Evolutionary conservation across 306 rosid species (phyloP), one percentile per base, ranked within the genome.

Genomic region (Prunus salicina): DNA sequence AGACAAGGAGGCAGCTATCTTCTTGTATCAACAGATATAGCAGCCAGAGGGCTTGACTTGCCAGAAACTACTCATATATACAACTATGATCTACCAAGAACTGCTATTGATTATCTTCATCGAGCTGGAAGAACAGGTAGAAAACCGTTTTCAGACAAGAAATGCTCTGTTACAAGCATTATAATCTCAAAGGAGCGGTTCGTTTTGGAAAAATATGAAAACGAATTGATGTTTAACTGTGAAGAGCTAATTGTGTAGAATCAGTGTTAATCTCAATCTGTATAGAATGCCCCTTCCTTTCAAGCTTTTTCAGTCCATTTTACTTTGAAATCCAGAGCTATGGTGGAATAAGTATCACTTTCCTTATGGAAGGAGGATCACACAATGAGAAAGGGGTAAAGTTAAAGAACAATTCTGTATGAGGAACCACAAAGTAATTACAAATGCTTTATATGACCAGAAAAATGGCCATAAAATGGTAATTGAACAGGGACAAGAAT

Each of bases 61-160:
- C 97, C 92, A 18, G 94, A 95, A 81, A 92, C 92, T 78, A 90
- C 97, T 69, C 96, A 90, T 83, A 92, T 90, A 67, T 95, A 90
- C 93, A 95, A 95, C 85, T 88, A 85, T 73, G 92, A 95, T 82
- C 86, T 88, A 20, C 98, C 98, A 38, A 91, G 84, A 84, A 89
- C 87, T 75, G 93, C 89, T 43, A 32, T 83, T 19, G 97, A 90
- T 86, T 92, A 92, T 82, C 96, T 95, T 85, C 98, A 95, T 76
- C 96, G 97, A 57, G 98, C 98, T 25, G 97, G 98, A 72, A 84
- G 98, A 78, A 84, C 98, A 6, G 91, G 98, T 71, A 90, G 97
- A 82, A 92, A 90, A 72, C 98, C 97, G 28, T 90, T 95, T 84
- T 95, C 97, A 45, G 83, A 86, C 72, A 52, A 80, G 71, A 90